These are phyloP conservation scores for Yarrowia keelungensis DNA, from an alignment of 805 yeast species.

Conservation along the genomic window DNA sequence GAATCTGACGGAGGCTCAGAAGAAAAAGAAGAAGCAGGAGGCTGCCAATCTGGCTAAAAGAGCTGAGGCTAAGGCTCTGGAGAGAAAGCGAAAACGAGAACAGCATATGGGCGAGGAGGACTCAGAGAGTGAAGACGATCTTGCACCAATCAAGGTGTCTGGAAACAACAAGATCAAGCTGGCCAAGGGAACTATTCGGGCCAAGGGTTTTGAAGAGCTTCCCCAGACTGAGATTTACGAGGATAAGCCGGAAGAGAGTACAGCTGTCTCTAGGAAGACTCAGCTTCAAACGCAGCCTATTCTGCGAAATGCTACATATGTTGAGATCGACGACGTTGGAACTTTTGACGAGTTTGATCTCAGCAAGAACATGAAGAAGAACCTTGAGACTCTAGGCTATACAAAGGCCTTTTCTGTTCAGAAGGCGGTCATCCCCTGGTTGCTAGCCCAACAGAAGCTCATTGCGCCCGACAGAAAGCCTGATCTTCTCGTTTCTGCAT, in stretches of 20 bases:
- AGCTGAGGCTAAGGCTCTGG: conserved; percentile 17
- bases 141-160: conserved; percentile 41
- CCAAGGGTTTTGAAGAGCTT: conserved; percentile 43
- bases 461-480: conserved; percentile 50
- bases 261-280: conserved; percentile 60
- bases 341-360: conserved; percentile 58
- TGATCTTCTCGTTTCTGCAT: conserved; percentile 86
- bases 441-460: conserved; percentile 54
- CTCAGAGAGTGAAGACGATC: conserved; percentile 34
- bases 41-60: conserved; percentile 27
- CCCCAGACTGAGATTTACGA: conserved; percentile 44
- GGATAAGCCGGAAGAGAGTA: conserved; percentile 43
- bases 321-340: conserved; percentile 56
- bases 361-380: conserved; percentile 52
- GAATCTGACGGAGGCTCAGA: neutral
- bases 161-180: conserved; percentile 41
- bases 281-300: conserved; percentile 39
- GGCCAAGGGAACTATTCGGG: conserved; percentile 19
- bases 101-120: conserved; percentile 38
- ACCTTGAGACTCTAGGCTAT: conserved; percentile 58
- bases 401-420: conserved; percentile 79
- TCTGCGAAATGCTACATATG: conserved; percentile 54
- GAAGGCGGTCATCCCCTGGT: conserved; percentile 64
- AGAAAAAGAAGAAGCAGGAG: conserved; percentile 22
- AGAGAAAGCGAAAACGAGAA: conserved; percentile 29